Evolutionary conservation across 2,329 filamentous ascomycete genomes (phyloP).

Genomic region (Fusarium anthophilum): DNA sequence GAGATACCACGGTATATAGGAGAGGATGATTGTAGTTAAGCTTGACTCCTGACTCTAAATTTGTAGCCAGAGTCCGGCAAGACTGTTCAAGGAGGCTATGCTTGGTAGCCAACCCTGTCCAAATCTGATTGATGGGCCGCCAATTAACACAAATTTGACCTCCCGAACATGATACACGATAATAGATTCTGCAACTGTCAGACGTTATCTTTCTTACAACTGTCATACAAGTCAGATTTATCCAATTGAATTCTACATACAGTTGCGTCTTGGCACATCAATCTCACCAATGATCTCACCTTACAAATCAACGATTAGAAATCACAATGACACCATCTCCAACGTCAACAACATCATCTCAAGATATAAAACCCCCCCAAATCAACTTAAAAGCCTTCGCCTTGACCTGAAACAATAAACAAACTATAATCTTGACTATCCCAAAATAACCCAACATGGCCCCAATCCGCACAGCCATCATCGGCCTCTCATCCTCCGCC

Average conservation of each 20-base stretch:
- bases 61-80: too few species aligned
- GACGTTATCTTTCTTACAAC: background rate
- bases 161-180: too few species aligned
- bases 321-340: constrained; percentile 1
- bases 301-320: constrained; percentile 23
- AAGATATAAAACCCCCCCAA: background rate
- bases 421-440: background rate
- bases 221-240: background rate
- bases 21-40: background rate
- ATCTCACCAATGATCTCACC: background rate
- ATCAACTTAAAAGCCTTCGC: too few species aligned
- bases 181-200: background rate
- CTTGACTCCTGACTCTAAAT: background rate
- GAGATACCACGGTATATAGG: background rate
- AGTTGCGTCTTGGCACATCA: background rate
- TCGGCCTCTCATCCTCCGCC: constrained; percentile 65
- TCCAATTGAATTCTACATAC: background rate
- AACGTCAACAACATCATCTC: background rate
- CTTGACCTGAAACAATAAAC: background rate
- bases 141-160: background rate
- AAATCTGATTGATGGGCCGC: background rate
- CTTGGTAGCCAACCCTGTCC: background rate
- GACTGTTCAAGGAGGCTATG: background rate
- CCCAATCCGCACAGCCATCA: constrained; percentile 64
- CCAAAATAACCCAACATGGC: constrained; percentile 46